These are phyloP conservation scores for Sporisorium reilianum DNA, from an alignment of 1,284 basidiomycete genomes.

Conservation along the genomic window DNA sequence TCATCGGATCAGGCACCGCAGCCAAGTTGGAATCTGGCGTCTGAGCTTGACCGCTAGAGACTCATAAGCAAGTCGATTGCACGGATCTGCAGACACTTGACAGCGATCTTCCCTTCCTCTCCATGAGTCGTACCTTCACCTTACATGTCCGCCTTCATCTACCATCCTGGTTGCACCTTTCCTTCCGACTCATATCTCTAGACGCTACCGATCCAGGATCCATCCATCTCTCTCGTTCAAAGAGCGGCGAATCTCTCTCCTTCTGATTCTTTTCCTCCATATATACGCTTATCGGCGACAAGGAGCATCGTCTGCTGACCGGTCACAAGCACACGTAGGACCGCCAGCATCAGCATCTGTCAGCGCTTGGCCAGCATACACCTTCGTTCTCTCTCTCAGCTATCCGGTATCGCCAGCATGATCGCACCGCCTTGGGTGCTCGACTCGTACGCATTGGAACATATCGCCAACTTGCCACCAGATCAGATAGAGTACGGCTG, in stretches of 20 bases:
- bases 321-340: background rate
- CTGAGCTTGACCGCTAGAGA: background rate
- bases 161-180: background rate
- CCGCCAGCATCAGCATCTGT: background rate
- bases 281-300: background rate
- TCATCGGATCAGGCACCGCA: background rate
- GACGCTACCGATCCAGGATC: background rate
- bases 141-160: background rate
- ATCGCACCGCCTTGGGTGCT: slow-evolving; percentile 24
- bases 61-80: background rate
- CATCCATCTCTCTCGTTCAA: background rate
- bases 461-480: slow-evolving; percentile 14
- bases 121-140: background rate
- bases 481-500: slow-evolving; percentile 21
- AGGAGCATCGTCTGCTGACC: background rate
- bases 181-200: background rate
- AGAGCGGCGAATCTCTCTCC: too few relatives aligned
- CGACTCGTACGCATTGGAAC: slow-evolving; percentile 15
- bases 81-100: background rate
- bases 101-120: background rate
- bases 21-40: background rate
- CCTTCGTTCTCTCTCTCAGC: background rate
- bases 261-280: background rate
- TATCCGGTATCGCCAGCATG: slow-evolving; percentile 2
- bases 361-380: background rate